Base-by-base conservation (phyloP, 164 flowering plant species). In the Liriodendron chinense region DNA sequence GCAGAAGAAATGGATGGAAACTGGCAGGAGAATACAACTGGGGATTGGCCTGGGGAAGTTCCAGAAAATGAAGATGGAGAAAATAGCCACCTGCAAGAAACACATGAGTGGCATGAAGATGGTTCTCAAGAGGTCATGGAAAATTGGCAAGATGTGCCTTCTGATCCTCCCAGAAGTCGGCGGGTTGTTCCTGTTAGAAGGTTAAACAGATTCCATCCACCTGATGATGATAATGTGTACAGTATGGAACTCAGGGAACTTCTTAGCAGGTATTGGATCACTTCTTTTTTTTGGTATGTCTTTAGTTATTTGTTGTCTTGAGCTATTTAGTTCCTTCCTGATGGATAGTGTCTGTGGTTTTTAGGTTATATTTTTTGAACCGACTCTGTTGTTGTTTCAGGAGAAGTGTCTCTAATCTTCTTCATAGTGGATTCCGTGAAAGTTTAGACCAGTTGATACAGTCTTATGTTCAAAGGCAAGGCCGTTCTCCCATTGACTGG, bases 211-310 rank as follows among this genome's bases (percentile, higher is more conserved):
- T 92, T 94, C 78, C 96, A 91, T 61, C 98, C 94, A 5, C 98
- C 97, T 24, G 98, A 94, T 76, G 98, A 96, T 85, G 98, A 96
- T 77, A 92, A 89, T 80, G 98, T 94, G 73, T 94, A 96, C 73
- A 94, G 97, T 76, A 96, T 96, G 97, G 99, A 96, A 83, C 98
- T 96, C 67, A 90, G 99, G 80, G 99, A 96, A 77, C 94, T 96
- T 43, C 78, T 94, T n/a, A 90, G 98, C 96, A 94, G 99, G 99
- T 94, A 78, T 7, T 65, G 22, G 63, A 25, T 25, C 8, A 18
- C 47, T 24, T 66, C 43, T 66, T 25, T 16, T 16, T 63, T 34
- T 7, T 64, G 57, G n/a, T 65, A 2, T 8, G 34, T 18, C 22
- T 24, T 20, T 50, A 5, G 18, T 43, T 70, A 12, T 24, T 20